These are phyloP conservation scores for Zizania latifolia DNA, from an alignment of 176 grass and related monocot genomes.

Conservation along the genomic window DNA sequence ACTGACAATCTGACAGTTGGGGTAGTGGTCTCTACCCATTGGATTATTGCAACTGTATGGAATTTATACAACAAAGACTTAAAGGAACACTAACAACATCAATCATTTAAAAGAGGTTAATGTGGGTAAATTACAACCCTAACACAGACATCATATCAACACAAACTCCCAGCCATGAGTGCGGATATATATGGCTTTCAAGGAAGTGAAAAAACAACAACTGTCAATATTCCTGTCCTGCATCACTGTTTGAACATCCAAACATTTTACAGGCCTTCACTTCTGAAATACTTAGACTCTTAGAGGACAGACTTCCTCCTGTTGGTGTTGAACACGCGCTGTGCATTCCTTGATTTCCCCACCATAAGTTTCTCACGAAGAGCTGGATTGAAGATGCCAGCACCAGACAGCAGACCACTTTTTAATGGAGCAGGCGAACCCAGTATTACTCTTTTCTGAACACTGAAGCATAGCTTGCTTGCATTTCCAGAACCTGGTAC, in stretches of 20 bases:
- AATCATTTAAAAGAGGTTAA: not conserved
- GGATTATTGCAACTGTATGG: not conserved
- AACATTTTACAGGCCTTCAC: conserved; percentile 20
- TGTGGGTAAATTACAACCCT: not conserved
- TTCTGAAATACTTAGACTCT: not conserved
- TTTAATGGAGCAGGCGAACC: conserved; percentile 22
- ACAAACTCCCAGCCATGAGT: not conserved
- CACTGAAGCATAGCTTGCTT: conserved; percentile 49
- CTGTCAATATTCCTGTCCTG: not conserved
- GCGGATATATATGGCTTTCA: conserved; percentile 8
- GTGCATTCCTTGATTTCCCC: conserved; percentile 17
- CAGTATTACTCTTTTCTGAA: conserved; percentile 50
- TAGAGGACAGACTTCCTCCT: no score
- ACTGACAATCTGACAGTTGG: no score
- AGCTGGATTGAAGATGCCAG: conserved; percentile 33
- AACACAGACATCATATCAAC: conserved; percentile 13
- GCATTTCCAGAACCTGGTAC: conserved; percentile 32
- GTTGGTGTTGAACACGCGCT: conserved; percentile 46
- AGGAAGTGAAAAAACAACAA: not conserved
- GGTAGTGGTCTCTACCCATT: not conserved
- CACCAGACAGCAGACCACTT: conserved; percentile 23
- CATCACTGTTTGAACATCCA: conserved; percentile 31
- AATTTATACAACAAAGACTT: not conserved
- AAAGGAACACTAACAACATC: not conserved
- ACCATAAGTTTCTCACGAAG: conserved; percentile 28